Percentiles rank a stretch among this genome's conserved stretches.
These are phyloP conservation scores for Onygenales sp. DNA, from an alignment of 2,329 filamentous ascomycete species.

Conservation along the genomic window DNA sequence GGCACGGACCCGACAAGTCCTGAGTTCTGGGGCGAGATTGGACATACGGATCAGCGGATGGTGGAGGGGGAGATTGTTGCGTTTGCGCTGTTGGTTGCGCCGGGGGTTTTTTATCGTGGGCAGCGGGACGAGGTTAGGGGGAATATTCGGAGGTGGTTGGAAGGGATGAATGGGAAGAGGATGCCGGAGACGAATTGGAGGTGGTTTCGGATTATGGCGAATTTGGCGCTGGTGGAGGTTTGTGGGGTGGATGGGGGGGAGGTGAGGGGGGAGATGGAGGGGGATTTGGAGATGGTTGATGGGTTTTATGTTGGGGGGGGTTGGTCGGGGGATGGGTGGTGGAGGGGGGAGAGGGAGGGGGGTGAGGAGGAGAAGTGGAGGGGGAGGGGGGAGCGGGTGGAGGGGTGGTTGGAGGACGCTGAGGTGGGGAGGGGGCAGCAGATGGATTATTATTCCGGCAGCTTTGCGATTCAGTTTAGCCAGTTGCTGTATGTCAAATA, in stretches of 20 bases:
- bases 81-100: slow-evolving; percentile 12
- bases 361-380: neutral
- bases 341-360: slow-evolving; percentile 3
- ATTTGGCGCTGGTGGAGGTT: slow-evolving; percentile 9
- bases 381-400: neutral
- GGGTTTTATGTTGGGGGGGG: slow-evolving; percentile 11
- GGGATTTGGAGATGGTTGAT: slow-evolving; percentile 10
- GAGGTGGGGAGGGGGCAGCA: slow-evolving; percentile 3
- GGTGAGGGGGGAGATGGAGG: slow-evolving; percentile 1
- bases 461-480: slow-evolving; percentile 15
- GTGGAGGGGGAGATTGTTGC: slow-evolving; percentile 16
- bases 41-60: slow-evolving; percentile 16
- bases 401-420: neutral
- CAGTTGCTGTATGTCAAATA: slow-evolving; percentile 16
- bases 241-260: slow-evolving; percentile 4
- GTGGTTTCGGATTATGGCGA: slow-evolving; percentile 12
- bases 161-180: slow-evolving; percentile 5
- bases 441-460: slow-evolving; percentile 14
- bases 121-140: slow-evolving; percentile 3
- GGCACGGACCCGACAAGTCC: slow-evolving; percentile 13
- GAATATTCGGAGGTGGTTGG: slow-evolving; percentile 10
- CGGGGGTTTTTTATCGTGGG: slow-evolving; percentile 10
- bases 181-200: slow-evolving; percentile 15
- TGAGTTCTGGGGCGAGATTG: slow-evolving; percentile 16
- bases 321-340: slow-evolving; percentile 12